Evolutionary conservation across 768 basidiomycete species (phyloP).

Genomic region (Suillus hirtellus): DNA sequence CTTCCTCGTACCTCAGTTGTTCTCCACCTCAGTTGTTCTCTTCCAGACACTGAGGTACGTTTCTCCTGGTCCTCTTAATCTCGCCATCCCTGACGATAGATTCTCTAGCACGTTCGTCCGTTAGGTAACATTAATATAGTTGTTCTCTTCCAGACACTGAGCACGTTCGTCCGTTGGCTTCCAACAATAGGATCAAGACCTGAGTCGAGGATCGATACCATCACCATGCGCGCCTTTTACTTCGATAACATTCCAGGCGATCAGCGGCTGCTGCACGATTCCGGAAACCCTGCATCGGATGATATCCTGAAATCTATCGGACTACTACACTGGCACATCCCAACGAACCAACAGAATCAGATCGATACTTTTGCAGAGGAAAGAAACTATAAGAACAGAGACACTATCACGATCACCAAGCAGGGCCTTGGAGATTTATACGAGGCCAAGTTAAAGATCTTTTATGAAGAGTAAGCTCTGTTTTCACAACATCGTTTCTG

Average conservation of each 20-base stretch:
- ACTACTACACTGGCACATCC: conserved; percentile 68
- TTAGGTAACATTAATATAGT: too few species aligned
- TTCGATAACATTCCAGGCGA: conserved; percentile 76
- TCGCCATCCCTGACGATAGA: too few species aligned
- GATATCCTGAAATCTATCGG: conserved; percentile 56
- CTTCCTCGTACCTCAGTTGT: too few species aligned
- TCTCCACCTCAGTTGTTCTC: too few species aligned
- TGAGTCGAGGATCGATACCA: too few species aligned
- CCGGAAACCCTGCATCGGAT: conserved; percentile 51
- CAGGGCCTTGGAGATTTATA: conserved; percentile 81
- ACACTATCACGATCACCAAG: conserved; percentile 75
- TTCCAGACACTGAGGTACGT: too few species aligned
- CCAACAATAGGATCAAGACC: too few species aligned
- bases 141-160: too few species aligned
- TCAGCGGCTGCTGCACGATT: conserved; percentile 81
- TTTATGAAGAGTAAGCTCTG: conserved; percentile 76
- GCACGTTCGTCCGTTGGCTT: too few species aligned
- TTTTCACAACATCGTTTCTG: too few species aligned
- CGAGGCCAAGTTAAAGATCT: conserved; percentile 77
- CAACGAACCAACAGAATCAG: conserved; percentile 49
- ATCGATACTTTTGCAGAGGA: conserved; percentile 66
- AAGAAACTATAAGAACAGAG: conserved; percentile 81
- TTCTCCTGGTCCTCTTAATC: too few species aligned
- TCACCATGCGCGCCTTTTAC: conserved; percentile 70
- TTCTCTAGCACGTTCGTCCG: too few species aligned